Evolutionary conservation across 2,329 filamentous ascomycete species (phyloP).

Genomic region (Aureobasidium pullulans): DNA sequence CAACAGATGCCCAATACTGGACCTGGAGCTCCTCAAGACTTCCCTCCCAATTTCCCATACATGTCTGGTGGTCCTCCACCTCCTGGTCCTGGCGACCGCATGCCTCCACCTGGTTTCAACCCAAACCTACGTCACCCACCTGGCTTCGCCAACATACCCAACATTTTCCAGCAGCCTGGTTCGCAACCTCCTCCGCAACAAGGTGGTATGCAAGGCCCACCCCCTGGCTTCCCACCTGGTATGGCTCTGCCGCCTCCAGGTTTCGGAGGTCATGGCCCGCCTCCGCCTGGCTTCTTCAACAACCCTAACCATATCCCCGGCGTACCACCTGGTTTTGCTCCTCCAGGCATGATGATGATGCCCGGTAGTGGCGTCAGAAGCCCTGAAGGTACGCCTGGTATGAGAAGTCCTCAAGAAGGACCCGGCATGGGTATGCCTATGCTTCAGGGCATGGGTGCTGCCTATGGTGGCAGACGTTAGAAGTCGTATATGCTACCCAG

Average conservation of each 20-base stretch:
- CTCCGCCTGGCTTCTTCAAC: conserved; percentile 12
- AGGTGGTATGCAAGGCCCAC: not conserved
- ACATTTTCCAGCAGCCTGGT: conserved; percentile 24
- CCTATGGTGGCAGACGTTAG: conserved; percentile 3
- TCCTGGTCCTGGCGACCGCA: conserved; percentile 4
- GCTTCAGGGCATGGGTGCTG: conserved; percentile 4
- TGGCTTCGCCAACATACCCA: conserved; percentile 24
- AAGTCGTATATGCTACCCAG: not conserved
- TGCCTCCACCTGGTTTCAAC: conserved; percentile 25
- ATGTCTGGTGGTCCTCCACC: conserved; percentile 5
- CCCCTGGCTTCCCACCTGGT: conserved; percentile 10
- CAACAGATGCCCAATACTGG: conserved; percentile 8
- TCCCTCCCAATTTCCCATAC: conserved; percentile 10
- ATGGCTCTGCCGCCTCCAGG: conserved; percentile 5
- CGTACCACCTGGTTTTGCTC: conserved; percentile 4
- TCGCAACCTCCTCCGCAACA: conserved; percentile 16
- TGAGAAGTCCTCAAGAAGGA: conserved; percentile 8
- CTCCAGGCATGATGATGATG: conserved; percentile 12
- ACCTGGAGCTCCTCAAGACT: conserved; percentile 11
- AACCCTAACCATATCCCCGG: conserved; percentile 6
- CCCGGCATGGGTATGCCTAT: conserved; percentile 8
- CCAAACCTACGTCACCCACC: conserved; percentile 26
- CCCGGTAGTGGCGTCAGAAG: not conserved
- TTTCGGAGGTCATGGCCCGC: conserved; percentile 5
- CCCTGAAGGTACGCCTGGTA: not conserved